Evolutionary conservation across 306 rosid species (phyloP), one percentile per base, ranked within the genome.

Genomic region (Pterocarpus santalinus): DNA sequence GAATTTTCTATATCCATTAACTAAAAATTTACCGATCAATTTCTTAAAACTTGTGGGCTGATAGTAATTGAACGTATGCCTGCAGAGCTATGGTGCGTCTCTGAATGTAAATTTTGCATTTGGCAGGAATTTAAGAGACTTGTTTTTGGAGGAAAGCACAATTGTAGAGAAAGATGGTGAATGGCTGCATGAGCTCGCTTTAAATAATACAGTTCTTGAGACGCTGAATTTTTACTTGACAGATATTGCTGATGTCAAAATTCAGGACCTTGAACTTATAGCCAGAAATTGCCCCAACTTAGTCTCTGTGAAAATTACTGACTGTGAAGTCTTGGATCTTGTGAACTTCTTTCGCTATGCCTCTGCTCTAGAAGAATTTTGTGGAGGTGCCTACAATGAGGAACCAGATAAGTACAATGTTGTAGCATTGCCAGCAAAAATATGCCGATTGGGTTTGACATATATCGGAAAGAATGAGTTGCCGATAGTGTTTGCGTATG

Each of bases 151-250:
- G 88, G 99, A 95, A 89, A 95, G 97, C 87, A 0, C 73, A 28
- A 89, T 95, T 60, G 1, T 0, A 8, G 97, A 93, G 85, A 81
- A 71, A 1, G 93, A 90, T 75, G 93, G 95, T 0, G 73, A 88
- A n/a, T 95, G 99, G 99, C 84, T 95, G 14, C 97, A 91, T 39
- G 92, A 88, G 85, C 97, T 95, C 82, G 98, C 99, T 47, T 32
- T 35, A 15, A 91, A 91, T 90, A 95, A 95, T 79, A 87, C 95
- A 7, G 99, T 88, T 65, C 94, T 95, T 41, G 99, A 93, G 81
- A 82, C 88, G 11, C 75, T 95, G 33, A 95, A 93, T 55, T 93
- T 95, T 78, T 95, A 95, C 79, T 86, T 95, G 98, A 95, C 99
- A 1, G 94, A 95, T 16, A 85, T 94, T 80, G 51, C 15, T 61